Conservation (phyloP, 2,329 filamentous ascomycete species). For the Diaporthe sp. region DNA sequence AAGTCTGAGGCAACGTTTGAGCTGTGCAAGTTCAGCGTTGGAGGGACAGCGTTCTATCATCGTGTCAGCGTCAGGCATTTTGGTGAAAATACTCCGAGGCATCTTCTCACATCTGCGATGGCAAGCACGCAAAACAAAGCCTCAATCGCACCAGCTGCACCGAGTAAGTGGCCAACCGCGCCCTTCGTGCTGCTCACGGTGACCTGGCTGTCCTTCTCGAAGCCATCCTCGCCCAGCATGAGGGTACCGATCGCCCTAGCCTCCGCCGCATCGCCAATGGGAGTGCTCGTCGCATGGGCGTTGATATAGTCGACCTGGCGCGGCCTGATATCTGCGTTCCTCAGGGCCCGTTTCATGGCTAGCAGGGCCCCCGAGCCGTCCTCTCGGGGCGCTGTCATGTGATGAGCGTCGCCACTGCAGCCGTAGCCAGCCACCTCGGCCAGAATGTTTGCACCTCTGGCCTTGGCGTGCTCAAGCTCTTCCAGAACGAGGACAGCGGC, state of each 20-base stretch:
- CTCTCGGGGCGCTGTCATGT: conserved; percentile 90
- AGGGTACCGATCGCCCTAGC: conserved; percentile 83
- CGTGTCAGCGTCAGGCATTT: neutral
- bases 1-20: conserved; percentile 77
- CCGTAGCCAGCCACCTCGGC: conserved; percentile 92
- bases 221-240: conserved; percentile 79
- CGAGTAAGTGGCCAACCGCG: conserved; percentile 89
- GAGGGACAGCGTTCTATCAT: conserved; percentile 78
- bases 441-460: conserved; percentile 83
- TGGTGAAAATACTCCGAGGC: neutral
- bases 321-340: conserved; percentile 76
- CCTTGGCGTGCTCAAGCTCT: conserved; percentile 87
- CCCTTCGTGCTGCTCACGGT: conserved; percentile 96
- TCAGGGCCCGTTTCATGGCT: conserved; percentile 87
- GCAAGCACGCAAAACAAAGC: conserved; percentile 86
- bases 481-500: conserved; percentile 90
- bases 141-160: conserved; percentile 91
- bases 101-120: conserved; percentile 75
- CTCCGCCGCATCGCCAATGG: conserved; percentile 88
- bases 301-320: conserved; percentile 88
- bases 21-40: conserved; percentile 83
- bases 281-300: conserved; percentile 91
- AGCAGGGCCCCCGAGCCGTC: conserved; percentile 84
- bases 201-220: conserved; percentile 69
- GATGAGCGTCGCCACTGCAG: conserved; percentile 88